phyloP scores from a whole-genome alignment of 495 filamentous ascomycete genomes.

The Lindgomyces ingoldianus region DNA sequence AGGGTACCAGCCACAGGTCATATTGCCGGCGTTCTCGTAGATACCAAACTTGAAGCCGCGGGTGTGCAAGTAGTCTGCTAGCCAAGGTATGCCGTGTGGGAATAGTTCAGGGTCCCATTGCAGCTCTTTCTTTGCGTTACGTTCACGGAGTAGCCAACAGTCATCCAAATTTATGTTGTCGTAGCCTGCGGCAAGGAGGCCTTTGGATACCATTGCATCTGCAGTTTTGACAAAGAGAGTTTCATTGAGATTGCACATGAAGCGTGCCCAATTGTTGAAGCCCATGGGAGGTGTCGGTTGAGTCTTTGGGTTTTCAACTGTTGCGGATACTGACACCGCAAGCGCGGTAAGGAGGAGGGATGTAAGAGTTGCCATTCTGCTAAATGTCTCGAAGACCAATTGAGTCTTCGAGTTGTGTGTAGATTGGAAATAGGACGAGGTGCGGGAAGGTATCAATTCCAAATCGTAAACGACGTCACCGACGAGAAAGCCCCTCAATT shows the following conservation, averaged over 20 bases:
- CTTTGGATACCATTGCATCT: conserved; percentile 45
- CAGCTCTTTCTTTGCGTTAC: conserved; percentile 42
- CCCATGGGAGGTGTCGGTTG: conserved; percentile 47
- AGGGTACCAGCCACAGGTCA: conserved; percentile 48
- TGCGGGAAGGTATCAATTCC: not conserved
- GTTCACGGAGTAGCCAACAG: conserved; percentile 47
- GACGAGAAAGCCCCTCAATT: conserved; percentile 1
- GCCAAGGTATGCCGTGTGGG: conserved; percentile 49
- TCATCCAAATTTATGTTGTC: conserved; percentile 50
- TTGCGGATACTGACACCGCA: conserved; percentile 2
- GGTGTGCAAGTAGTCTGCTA: conserved; percentile 42
- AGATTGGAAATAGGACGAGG: not conserved
- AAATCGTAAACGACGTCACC: not conserved
- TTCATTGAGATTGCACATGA: conserved; percentile 50
- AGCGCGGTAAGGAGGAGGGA: conserved; percentile 9
- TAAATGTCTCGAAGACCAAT: not conserved
- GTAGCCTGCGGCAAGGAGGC: conserved; percentile 48
- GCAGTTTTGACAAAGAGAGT: conserved; percentile 49
- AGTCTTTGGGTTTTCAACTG: conserved; percentile 16
- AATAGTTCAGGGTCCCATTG: conserved; percentile 47
- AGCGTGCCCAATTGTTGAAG: conserved; percentile 51
- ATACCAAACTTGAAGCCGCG: conserved; percentile 48
- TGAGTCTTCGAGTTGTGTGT: not conserved
- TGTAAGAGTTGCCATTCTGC: conserved; percentile 14
- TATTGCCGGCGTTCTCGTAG: conserved; percentile 49